Base-by-base conservation (phyloP, 148 eudicot genomes). In the Hydrangea macrophylla region DNA sequence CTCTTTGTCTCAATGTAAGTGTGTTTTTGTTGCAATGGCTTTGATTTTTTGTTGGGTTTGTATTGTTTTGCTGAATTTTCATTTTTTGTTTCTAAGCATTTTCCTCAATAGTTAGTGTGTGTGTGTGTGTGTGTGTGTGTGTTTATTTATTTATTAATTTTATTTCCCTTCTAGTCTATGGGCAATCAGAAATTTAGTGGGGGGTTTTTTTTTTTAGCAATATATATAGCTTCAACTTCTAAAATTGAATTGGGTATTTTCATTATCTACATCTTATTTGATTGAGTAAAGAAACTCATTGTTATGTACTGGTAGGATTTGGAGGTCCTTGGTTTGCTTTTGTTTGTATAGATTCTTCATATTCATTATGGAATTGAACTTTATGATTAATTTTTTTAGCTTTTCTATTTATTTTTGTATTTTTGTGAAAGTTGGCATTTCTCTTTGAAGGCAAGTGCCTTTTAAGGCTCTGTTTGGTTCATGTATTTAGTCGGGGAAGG, bases 1-100 rank as follows among this genome's bases (percentile, higher is more conserved):
- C 25, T 82, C 96, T 59, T 85, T 94, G 74, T 90, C 97, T 40
- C 92, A 79, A 23, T 88, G 98, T 93, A 79, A 90, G 97, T 73
- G 40, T 25, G 0, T 18, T 69, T 48, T 71, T 66, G 56, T 23
- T 55, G 8, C 62, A 12, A 48, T 11, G 17, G 30, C 23, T 57
- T 15, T 23, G 33, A 13, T n/a, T 35, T 75, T 62, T 36, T 1
- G n/a, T n/a, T 13, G 42, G 33, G 22, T 17, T 60, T 33, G 42
- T 8, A 4, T 64, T 50, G 26, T 69, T 27, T 23, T 51, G 13
- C 25, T 32, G 23, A 54, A 10, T 54, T 53, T 65, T 27, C 27
- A 22, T 17, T 66, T 9, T 25, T 36, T 3, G 10, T 18, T 56
- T 40, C 22, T 22, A 5, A 33, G 18, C 7, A 27, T 25, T 58